Percentiles rank a stretch among this genome's conserved stretches.
phyloP scores from a whole-genome alignment of 192 early-diverging fungal genomes.

The Hyaloraphidium curvatum region DNA sequence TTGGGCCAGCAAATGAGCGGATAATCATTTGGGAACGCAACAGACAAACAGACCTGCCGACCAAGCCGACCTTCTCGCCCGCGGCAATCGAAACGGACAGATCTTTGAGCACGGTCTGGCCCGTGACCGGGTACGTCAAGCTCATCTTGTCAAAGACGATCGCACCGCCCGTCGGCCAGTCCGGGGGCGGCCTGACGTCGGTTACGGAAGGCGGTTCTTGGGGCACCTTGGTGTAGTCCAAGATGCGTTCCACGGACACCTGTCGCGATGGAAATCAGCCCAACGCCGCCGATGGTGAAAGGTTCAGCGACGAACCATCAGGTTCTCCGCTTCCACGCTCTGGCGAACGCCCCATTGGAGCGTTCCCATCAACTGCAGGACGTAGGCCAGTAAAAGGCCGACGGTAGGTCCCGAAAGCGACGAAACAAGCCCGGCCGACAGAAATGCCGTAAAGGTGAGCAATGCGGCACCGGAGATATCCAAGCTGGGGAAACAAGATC shows the following conservation, averaged over 20 bases:
- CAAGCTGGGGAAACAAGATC: too few species aligned
- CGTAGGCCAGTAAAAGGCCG: not conserved
- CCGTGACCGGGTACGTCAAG: not conserved
- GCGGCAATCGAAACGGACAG: not conserved
- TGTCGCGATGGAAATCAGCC: not conserved
- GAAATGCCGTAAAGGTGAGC: not conserved
- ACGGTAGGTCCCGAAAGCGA: not conserved
- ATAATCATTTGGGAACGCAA: not conserved
- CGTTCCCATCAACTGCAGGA: not conserved
- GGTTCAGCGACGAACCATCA: not conserved
- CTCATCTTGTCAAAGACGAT: not conserved
- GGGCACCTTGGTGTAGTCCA: not conserved
- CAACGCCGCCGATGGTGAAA: not conserved
- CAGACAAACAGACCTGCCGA: not conserved
- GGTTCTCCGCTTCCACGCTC: not conserved
- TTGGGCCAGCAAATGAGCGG: not conserved
- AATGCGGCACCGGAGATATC: not conserved
- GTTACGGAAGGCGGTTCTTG: not conserved
- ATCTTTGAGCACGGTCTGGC: not conserved
- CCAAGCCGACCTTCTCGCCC: slow-evolving; percentile 3
- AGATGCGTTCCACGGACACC: not conserved
- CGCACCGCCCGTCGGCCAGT: not conserved
- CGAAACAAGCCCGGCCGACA: not conserved
- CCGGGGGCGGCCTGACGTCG: not conserved
- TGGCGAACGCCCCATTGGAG: slow-evolving; percentile 4